These are phyloP conservation scores for Linderina pennispora DNA, from an alignment of 192 early-diverging fungal species.

Conservation along the genomic window DNA sequence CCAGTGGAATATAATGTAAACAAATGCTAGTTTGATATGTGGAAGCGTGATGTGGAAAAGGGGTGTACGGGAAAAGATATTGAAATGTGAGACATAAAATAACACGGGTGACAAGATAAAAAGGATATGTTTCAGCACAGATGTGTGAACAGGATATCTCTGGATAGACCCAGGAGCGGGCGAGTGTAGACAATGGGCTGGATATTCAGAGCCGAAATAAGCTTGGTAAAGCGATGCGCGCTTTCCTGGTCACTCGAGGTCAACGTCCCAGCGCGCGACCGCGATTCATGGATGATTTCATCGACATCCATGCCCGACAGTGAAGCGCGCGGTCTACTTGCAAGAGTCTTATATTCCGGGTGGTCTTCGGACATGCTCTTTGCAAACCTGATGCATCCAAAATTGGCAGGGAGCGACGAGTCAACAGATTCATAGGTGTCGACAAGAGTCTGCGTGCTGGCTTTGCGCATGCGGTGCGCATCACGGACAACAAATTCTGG, in stretches of 20 bases:
- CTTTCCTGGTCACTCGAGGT: conserved; percentile 6
- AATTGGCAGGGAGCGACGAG: too few relatives aligned
- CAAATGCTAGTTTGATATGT: neutral
- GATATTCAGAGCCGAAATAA: conserved; percentile 26
- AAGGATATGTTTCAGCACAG: conserved; percentile 18
- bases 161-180: conserved; percentile 27
- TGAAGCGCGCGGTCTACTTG: neutral
- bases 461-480: conserved; percentile 5
- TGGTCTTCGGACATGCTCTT: too few relatives aligned
- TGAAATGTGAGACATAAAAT: too few relatives aligned
- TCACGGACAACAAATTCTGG: conserved; percentile 12
- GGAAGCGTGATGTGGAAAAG: too few relatives aligned
- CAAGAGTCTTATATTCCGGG: neutral
- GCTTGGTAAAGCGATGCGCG: conserved; percentile 13
- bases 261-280: conserved; percentile 24
- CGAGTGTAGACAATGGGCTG: conserved; percentile 34
- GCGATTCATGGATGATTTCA: conserved; percentile 6
- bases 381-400: too few relatives aligned
- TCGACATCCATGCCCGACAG: conserved; percentile 30
- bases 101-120: too few relatives aligned
- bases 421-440: too few relatives aligned
- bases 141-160: conserved; percentile 27
- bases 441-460: conserved; percentile 13
- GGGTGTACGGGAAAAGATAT: too few relatives aligned
- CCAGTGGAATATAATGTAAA: conserved; percentile 3